Percentiles rank a stretch among this genome's conserved stretches.
These are phyloP conservation scores for Cladophialophora exuberans DNA, from an alignment of 2,329 filamentous ascomycete genomes.

Conservation along the genomic window DNA sequence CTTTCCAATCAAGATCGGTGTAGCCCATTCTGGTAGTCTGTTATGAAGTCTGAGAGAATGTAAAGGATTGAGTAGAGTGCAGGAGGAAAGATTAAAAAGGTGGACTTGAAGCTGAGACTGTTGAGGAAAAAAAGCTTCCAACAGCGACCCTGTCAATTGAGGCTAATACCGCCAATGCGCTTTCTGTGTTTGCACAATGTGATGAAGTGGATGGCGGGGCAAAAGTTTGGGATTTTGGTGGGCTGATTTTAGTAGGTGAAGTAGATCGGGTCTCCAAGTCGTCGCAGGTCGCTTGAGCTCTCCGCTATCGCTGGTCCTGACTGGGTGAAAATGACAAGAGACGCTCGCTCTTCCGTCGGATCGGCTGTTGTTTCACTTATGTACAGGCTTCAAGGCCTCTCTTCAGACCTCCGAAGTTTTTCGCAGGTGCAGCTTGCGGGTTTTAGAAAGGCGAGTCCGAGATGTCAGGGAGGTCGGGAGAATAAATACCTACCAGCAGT, in stretches of 20 bases:
- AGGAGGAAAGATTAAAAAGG: constrained; percentile 1
- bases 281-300: too few species aligned
- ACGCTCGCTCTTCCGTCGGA: too few species aligned
- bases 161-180: constrained; percentile 22
- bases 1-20: constrained; percentile 82
- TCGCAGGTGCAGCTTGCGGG: too few species aligned
- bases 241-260: not conserved
- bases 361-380: too few species aligned
- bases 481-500: constrained; percentile 3
- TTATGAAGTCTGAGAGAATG: constrained; percentile 5
- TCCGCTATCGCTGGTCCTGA: too few species aligned
- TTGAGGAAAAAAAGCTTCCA: constrained; percentile 20
- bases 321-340: too few species aligned
- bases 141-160: constrained; percentile 23
- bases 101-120: constrained; percentile 4
- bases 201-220: constrained; percentile 5
- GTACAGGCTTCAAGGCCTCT: too few species aligned
- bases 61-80: not conserved
- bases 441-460: too few species aligned
- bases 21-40: constrained; percentile 72
- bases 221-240: not conserved
- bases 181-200: not conserved
- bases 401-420: too few species aligned
- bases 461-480: too few species aligned
- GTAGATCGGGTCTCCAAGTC: too few species aligned